Conservation (phyloP, 257 asterid genomes). For the Solanum dulcamara region DNA sequence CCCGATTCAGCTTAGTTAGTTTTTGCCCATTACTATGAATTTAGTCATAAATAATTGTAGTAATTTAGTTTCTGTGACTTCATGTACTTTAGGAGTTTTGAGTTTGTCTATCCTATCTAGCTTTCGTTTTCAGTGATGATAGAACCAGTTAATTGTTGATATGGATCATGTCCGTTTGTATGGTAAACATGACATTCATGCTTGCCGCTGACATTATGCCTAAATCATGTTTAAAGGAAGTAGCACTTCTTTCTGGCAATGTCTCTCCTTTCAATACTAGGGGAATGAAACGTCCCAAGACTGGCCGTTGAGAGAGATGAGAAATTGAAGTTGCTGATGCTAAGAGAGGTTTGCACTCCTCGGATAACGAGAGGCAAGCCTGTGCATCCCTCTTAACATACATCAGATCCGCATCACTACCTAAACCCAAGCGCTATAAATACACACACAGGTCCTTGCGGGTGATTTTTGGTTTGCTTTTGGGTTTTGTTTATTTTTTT, state of each 20-base stretch:
- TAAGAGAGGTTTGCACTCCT: slow-evolving; percentile 5
- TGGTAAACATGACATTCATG: background rate
- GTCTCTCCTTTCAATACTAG: slow-evolving; percentile 85
- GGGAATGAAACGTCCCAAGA: slow-evolving; percentile 98
- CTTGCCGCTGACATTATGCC: background rate
- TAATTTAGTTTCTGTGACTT: background rate
- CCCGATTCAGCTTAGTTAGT: background rate
- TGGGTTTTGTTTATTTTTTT: slow-evolving; percentile 10
- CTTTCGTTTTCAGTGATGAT: background rate
- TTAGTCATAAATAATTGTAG: background rate
- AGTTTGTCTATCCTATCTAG: background rate
- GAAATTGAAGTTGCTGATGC: background rate
- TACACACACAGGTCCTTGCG: slow-evolving; percentile 10
- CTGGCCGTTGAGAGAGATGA: slow-evolving; percentile 48
- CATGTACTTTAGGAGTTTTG: background rate
- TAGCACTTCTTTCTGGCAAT: slow-evolving; percentile 40
- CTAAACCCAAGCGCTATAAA: slow-evolving; percentile 9
- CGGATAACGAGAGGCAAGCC: slow-evolving; percentile 4
- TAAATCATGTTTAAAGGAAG: background rate
- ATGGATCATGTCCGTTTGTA: background rate
- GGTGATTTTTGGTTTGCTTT: slow-evolving; percentile 22
- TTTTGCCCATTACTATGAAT: background rate
- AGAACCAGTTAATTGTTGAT: background rate
- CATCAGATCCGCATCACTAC: slow-evolving; percentile 5
- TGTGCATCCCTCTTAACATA: background rate